phyloP scores from a whole-genome alignment of 2,329 filamentous ascomycete species.

The Pseudocercospora macadamiae region DNA sequence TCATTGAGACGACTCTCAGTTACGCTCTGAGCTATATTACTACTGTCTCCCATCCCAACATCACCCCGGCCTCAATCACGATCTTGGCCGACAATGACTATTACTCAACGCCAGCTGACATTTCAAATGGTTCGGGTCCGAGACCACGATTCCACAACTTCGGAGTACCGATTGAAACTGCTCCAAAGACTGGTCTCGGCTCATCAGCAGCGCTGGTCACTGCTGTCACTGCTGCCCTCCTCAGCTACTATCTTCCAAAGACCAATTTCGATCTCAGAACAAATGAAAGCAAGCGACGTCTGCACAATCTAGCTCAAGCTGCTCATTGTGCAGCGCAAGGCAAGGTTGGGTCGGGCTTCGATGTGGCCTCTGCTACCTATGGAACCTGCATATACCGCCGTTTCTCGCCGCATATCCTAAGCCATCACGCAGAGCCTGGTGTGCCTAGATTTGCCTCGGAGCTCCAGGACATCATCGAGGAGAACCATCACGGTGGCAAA shows the following conservation, averaged over 20 bases:
- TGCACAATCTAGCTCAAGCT: conserved; percentile 93
- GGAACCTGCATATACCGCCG: conserved; percentile 88
- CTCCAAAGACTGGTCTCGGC: conserved; percentile 94
- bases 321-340: conserved; percentile 95
- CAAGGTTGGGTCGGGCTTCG: conserved; percentile 94
- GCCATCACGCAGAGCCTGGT: conserved; percentile 67
- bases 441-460: conserved; percentile 66
- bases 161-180: conserved; percentile 70
- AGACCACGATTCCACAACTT: conserved; percentile 72
- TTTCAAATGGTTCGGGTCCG: conserved; percentile 28
- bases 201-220: conserved; percentile 95
- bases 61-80: conserved; percentile 73
- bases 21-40: conserved; percentile 85
- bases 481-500: conserved; percentile 46
- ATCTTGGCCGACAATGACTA: conserved; percentile 96
- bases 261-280: conserved; percentile 60
- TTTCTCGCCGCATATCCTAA: conserved; percentile 81
- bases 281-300: conserved; percentile 58
- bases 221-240: conserved; percentile 74
- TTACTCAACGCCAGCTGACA: conserved; percentile 71
- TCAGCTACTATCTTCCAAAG: conserved; percentile 71
- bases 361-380: conserved; percentile 90
- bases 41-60: conserved; percentile 53
- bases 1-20: conserved; percentile 87
- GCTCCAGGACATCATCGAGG: conserved; percentile 69